These are phyloP conservation scores for Sporothrix euskadiensis DNA, from an alignment of 2,329 filamentous ascomycete genomes.

Conservation along the genomic window DNA sequence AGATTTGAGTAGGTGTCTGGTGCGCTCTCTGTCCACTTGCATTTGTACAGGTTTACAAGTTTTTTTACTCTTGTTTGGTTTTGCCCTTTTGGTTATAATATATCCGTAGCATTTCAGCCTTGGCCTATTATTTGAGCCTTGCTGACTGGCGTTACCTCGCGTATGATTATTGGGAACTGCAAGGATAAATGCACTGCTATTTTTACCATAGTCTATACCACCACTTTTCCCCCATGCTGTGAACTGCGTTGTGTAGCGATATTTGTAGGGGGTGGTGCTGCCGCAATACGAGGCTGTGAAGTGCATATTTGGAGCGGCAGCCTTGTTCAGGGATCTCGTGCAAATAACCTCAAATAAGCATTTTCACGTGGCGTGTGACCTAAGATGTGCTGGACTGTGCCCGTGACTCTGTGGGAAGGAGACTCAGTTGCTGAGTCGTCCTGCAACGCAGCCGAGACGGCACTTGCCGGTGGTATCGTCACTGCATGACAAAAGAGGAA, in stretches of 20 bases:
- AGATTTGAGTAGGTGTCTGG: neutral
- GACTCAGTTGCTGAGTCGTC: neutral
- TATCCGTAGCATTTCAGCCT: neutral
- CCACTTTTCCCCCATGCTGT: neutral
- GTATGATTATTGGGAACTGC: neutral
- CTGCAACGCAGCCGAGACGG: neutral
- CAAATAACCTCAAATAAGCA: slow-evolving; percentile 8
- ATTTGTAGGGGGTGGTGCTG: neutral
- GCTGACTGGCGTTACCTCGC: neutral
- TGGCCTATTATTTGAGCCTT: neutral
- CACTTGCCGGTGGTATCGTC: neutral
- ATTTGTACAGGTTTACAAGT: neutral
- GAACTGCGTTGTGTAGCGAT: neutral
- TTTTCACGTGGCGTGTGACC: neutral
- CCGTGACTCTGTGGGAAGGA: neutral
- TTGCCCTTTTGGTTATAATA: neutral
- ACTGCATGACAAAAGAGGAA: slow-evolving; percentile 15
- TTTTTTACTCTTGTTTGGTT: neutral
- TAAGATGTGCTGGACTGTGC: neutral
- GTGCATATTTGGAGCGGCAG: slow-evolving; percentile 1
- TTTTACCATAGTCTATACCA: neutral
- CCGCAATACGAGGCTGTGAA: slow-evolving; percentile 3
- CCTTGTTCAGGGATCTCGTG: too few species aligned
- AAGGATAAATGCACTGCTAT: neutral
- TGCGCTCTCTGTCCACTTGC: neutral